Evolutionary conservation across 225 moss, liverwort and hornwort species (phyloP).

Genomic region (Bryoerythrophyllum caledonicum): DNA sequence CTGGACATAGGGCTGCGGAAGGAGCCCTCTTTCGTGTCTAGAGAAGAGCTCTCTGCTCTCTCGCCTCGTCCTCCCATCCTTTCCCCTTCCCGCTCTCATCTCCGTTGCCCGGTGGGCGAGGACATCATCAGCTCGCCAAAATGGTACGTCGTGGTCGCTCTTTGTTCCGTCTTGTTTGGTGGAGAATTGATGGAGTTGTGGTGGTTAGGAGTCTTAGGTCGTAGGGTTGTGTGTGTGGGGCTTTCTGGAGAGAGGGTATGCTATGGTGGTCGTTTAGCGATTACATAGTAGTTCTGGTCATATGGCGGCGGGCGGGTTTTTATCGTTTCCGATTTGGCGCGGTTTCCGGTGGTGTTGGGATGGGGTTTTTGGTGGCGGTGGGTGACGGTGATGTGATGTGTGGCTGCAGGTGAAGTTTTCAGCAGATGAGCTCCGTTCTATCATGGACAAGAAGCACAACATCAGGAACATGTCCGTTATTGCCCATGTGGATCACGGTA

Average conservation of each 20-base stretch:
- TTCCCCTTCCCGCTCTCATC: not conserved
- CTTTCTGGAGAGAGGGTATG: not conserved
- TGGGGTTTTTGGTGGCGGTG: too few relatives aligned
- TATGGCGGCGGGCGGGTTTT: not conserved
- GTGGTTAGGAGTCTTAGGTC: not conserved
- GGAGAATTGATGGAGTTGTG: not conserved
- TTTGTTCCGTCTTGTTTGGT: not conserved
- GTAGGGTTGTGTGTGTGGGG: not conserved
- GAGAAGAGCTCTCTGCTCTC: slow-evolving; percentile 36
- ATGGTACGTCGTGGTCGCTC: slow-evolving; percentile 18
- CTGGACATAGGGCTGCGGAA: not conserved
- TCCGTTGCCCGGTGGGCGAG: slow-evolving; percentile 16
- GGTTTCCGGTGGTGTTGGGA: not conserved
- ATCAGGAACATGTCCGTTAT: slow-evolving; percentile 68
- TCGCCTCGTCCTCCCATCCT: not conserved
- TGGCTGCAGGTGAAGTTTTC: slow-evolving; percentile 54
- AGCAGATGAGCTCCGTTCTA: slow-evolving; percentile 47
- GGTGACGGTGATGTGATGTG: not conserved
- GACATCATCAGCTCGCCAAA: slow-evolving; percentile 17
- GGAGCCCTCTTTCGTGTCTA: not conserved
- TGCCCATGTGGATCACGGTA: slow-evolving; percentile 61
- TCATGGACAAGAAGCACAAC: slow-evolving; percentile 70
- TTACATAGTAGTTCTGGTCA: not conserved
- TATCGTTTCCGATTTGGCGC: not conserved
- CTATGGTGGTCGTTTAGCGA: not conserved